A percentile compares a stretch with the other conserved stretches of the same genome.
Evolutionary conservation across 371 early-diverging fungal species (phyloP).

Genomic region (Mortierella sp.): DNA sequence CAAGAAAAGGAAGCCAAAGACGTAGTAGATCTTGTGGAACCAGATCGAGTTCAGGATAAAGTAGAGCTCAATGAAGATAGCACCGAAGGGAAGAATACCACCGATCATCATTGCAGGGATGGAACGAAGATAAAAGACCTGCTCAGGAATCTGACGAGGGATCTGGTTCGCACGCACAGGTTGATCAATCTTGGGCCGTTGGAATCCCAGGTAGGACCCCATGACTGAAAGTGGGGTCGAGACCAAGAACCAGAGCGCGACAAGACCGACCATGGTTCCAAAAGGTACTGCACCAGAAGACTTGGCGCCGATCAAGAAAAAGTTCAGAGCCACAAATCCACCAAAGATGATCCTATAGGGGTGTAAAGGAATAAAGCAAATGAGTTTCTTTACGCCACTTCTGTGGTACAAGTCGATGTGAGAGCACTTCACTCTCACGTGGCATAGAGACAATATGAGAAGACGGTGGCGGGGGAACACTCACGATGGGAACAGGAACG

Average conservation of each 20-base stretch:
- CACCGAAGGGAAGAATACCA: constrained; percentile 91
- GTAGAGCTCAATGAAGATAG: constrained; percentile 89
- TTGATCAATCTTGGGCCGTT: constrained; percentile 83
- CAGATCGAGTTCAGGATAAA: constrained; percentile 90
- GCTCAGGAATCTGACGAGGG: constrained; percentile 92
- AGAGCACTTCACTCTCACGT: neutral
- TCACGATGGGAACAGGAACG: constrained; percentile 87
- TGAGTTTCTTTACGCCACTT: neutral
- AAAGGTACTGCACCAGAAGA: constrained; percentile 96
- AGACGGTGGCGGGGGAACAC: constrained; percentile 6
- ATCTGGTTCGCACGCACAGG: constrained; percentile 94
- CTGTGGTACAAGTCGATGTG: neutral
- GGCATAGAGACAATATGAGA: neutral
- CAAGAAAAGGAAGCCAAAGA: constrained; percentile 89
- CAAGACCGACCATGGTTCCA: constrained; percentile 86
- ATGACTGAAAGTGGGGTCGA: constrained; percentile 91
- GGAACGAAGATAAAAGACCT: constrained; percentile 78
- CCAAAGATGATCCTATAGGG: constrained; percentile 74
- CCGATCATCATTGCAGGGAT: constrained; percentile 84
- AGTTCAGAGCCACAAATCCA: constrained; percentile 84
- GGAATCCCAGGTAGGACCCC: constrained; percentile 95
- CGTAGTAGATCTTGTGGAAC: constrained; percentile 87
- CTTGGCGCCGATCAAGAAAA: constrained; percentile 85
- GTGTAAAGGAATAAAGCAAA: neutral
- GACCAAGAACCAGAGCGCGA: constrained; percentile 90